A percentile compares a stretch with the other conserved stretches of the same genome.
These are phyloP conservation scores for Cytospora mali DNA, from an alignment of 2,329 filamentous ascomycete genomes.

Conservation along the genomic window DNA sequence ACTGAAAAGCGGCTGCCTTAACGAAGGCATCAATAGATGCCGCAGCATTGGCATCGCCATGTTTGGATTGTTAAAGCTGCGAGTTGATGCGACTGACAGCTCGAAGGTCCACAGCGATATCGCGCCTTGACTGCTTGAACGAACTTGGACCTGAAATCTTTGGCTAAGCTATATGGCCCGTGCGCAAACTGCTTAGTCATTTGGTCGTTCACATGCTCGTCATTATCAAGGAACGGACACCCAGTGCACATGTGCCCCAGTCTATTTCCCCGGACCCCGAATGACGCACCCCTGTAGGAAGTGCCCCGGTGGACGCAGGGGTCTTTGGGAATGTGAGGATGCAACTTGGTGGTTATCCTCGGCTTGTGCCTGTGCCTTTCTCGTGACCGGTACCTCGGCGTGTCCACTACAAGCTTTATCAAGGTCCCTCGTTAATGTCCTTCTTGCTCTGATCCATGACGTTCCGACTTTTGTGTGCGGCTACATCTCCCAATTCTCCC, in stretches of 20 bases:
- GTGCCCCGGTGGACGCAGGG: slow-evolving; percentile 2
- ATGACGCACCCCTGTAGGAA: slow-evolving; percentile 25
- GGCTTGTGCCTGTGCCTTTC: slow-evolving; percentile 30
- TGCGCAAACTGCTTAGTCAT: slow-evolving; percentile 22
- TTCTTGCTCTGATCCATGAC: background rate
- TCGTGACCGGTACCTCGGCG: background rate
- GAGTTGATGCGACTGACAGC: slow-evolving; percentile 1
- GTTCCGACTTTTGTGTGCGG: background rate
- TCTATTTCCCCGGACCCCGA: slow-evolving; percentile 22
- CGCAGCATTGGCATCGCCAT: slow-evolving; percentile 43
- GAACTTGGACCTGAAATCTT: slow-evolving; percentile 21
- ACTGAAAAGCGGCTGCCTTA: slow-evolving; percentile 29
- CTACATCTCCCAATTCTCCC: background rate
- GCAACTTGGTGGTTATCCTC: slow-evolving; percentile 35
- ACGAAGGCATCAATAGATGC: slow-evolving; percentile 37
- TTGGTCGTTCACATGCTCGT: slow-evolving; percentile 24
- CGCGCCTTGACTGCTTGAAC: background rate
- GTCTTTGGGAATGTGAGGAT: slow-evolving; percentile 12
- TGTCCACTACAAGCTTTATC: background rate
- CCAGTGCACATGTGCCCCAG: slow-evolving; percentile 4
- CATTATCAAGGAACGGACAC: background rate
- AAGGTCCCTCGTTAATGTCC: background rate
- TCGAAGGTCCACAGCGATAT: background rate
- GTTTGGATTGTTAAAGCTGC: slow-evolving; percentile 19
- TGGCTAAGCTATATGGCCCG: slow-evolving; percentile 8